Evolutionary conservation across 257 asterid species (phyloP), one percentile per base, ranked within the genome.

Genomic region (Plectranthus barbatus): DNA sequence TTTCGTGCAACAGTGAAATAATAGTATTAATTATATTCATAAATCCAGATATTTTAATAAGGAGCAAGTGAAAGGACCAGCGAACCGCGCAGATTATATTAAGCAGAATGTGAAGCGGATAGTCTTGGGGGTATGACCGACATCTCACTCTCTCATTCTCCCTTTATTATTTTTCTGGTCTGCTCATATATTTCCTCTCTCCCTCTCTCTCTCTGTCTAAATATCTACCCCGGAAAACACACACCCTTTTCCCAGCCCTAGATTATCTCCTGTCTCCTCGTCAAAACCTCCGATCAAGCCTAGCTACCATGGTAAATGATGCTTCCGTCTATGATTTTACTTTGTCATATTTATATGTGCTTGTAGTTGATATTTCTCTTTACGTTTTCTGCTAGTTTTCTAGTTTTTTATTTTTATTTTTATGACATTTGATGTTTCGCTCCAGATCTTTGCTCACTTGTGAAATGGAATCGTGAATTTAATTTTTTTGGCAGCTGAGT

Each of bases 261-360:
- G 62, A 65, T 73, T 42, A 44, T 70, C 66, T 65, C 61, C 47
- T 5, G 46, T 40, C 60, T 62, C 8, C 18, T 34, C n/a, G 54
- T 61, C 63, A 49, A 20, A 29, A n/a, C 50, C 83, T 74, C 75
- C 74, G 71, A 61, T 70, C 67, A 66, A 49, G 39, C 56, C 66
- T 68, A 66, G 59, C 52, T 29, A 40, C 75, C 64, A 74, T 77
- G 83, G 83, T 77, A 70, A 55, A 52, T 51, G 55, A 59, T 63
- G n/a, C 59, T 47, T 58, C 37, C n/a, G 19, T 20, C 23, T 46
- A 26, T 31, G 7, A 5, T 19, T 39, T 45, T 49, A 17, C 58
- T 11, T 14, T 18, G 17, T 42, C 6, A 40, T 33, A 11, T 45
- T 45, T 20, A 37, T 17, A 15, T 26, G 2, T 19, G 24, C 9